Base-by-base conservation (phyloP, 2,329 filamentous ascomycete genomes). In the Hypoxylon sp. region DNA sequence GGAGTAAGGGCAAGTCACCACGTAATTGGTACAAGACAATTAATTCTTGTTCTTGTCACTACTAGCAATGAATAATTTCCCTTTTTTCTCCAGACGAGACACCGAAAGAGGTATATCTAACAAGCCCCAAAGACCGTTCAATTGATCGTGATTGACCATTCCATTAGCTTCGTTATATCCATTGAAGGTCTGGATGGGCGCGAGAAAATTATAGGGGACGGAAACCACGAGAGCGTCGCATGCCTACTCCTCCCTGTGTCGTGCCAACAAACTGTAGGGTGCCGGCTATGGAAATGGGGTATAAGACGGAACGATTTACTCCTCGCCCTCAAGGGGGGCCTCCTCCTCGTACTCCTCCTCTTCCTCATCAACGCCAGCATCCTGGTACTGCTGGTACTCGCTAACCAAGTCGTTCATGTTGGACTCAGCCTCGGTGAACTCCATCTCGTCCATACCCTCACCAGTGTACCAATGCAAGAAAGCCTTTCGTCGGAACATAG, bases 391-490 rank as follows among this genome's bases (percentile, higher is more conserved):
- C 90, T 98, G 96, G 88, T 99, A 99, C 84, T 99, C 96, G 69
- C 94, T 97, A 78, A 99, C 95, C 80, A 99, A 87, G 83, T 99
- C 96, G 88, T 99, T 98, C 96, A 99, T 98, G 89, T 99, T 99
- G 85, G 93, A 97, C 91, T 99, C 96, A 76, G 96, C 96, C 89
- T 99, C 96, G 80, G 96, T 99, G 88, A 99, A 99, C 87, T 99
- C 96, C 96, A 99, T 98, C 91, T 99, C 96, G 85, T 99, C 96
- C 96, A 99, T 99, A 86, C 96, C 96, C 89, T 99, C 96, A 80
- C 94, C 94, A 90, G 96, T 99, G 87, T 99, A 99, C 96, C 96
- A 99, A 88, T 98, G 96, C 90, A 99, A 93, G 94, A 99, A 99
- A 90, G 96, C 96, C 92, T 98, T 99, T 86, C 96, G 94, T 86